A percentile compares a stretch with the other conserved stretches of the same genome.
Conservation (phyloP, 768 basidiomycete species). For the Kwoniella europaea region DNA sequence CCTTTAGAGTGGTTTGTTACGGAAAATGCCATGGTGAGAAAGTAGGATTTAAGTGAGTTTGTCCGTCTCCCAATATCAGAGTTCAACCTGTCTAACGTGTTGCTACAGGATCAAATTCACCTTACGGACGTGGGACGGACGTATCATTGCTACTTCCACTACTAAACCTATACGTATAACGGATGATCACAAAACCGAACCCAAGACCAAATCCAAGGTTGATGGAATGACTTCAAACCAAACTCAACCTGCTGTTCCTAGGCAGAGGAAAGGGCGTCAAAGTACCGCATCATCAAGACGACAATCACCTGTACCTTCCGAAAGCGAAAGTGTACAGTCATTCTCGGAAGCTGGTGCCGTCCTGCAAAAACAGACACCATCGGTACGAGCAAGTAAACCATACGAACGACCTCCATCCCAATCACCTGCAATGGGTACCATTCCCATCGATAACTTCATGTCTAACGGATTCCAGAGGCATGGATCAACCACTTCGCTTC, state of each 20-base stretch:
- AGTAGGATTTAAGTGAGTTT: constrained; percentile 72
- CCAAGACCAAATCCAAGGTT: constrained; percentile 35
- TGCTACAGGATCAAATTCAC: constrained; percentile 74
- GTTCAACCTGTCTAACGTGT: constrained; percentile 7
- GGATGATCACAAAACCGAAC: constrained; percentile 90
- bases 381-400: constrained; percentile 41
- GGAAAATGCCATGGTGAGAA: constrained; percentile 98
- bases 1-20: constrained; percentile 95
- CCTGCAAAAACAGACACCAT: constrained; percentile 42
- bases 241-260: constrained; percentile 31
- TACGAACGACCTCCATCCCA: constrained; percentile 48
- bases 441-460: constrained; percentile 23
- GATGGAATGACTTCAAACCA: constrained; percentile 20
- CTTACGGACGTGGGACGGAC: constrained; percentile 77
- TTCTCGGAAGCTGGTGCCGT: constrained; percentile 49
- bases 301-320: constrained; percentile 46
- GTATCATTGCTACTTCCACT: constrained; percentile 77
- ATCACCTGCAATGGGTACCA: constrained; percentile 33
- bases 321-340: constrained; percentile 49
- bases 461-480: constrained; percentile 33
- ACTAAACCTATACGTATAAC: constrained; percentile 97
- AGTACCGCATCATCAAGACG: constrained; percentile 43
- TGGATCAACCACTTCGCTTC: constrained; percentile 30
- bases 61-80: background rate
- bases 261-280: constrained; percentile 39